phyloP scores from a whole-genome alignment of 352 stramenopile genomes.

The Phytophthora cactorum region DNA sequence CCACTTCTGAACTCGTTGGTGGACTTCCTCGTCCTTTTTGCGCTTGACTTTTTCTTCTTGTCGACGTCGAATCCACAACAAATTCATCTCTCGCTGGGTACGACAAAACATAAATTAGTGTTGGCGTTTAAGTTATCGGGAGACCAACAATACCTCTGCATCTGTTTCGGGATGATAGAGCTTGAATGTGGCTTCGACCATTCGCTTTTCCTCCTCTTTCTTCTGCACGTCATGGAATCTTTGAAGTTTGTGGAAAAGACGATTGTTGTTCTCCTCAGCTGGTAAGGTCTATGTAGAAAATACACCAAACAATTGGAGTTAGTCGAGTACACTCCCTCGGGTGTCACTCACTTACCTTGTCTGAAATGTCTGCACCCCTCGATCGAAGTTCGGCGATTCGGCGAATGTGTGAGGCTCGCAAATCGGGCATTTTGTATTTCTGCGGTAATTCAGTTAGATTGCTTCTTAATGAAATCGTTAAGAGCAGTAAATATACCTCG shows the following conservation, averaged over 20 bases:
- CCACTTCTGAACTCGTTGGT: slow-evolving; percentile 59
- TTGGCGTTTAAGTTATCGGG: not conserved
- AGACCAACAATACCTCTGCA: slow-evolving; percentile 49
- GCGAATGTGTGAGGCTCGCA: slow-evolving; percentile 71
- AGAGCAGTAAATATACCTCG: slow-evolving; percentile 23
- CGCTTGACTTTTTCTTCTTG: slow-evolving; percentile 52
- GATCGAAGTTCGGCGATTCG: slow-evolving; percentile 65
- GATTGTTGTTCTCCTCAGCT: slow-evolving; percentile 25
- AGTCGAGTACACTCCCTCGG: too few species aligned
- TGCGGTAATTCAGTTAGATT: slow-evolving; percentile 15
- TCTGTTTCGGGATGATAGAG: slow-evolving; percentile 69
- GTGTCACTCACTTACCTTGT: slow-evolving; percentile 22
- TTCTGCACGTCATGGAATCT: slow-evolving; percentile 18
- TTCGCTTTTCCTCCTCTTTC: slow-evolving; percentile 28
- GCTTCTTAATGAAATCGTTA: not conserved
- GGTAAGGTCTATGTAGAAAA: slow-evolving; percentile 1
- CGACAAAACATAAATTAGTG: not conserved
- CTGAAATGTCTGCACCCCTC: slow-evolving; percentile 39
- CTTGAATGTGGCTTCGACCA: slow-evolving; percentile 61
- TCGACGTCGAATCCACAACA: slow-evolving; percentile 66
- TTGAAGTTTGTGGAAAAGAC: slow-evolving; percentile 5
- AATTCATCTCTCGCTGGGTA: slow-evolving; percentile 63
- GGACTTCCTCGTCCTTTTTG: slow-evolving; percentile 57
- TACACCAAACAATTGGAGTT: not conserved
- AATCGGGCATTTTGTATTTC: slow-evolving; percentile 67